Base-by-base conservation (phyloP, 371 early-diverging fungal species). In the Thermomucor indicae-seudaticae region DNA sequence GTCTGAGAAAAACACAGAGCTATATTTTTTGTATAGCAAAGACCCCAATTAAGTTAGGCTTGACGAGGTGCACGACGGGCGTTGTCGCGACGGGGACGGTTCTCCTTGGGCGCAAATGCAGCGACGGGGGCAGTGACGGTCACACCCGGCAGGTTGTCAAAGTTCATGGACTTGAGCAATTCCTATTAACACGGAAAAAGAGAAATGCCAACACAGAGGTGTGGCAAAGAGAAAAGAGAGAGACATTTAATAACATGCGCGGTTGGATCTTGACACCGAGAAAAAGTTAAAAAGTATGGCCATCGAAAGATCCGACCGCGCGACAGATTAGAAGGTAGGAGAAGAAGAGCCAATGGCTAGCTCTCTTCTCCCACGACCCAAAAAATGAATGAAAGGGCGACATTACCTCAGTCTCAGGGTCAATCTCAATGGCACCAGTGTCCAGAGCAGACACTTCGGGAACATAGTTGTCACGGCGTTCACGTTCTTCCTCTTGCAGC, bases 381-480 rank as follows among this genome's bases (percentile, higher is more conserved):
- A 40, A 30, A 51, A 7, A 43, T 12, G 27, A 39, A 51, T 17
- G 30, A 27, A 44, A 44, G 12, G 28, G 25, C 31, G 31, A 47
- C 45, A 25, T 49, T 57, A 59, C 80, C 72, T 78, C 65, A 62
- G 99, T 98, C 60, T 96, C 93, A 45, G 79, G 68, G 79, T 99
- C 98, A 59, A 99, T 85, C 72, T 93, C 95, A 63, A 99, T 89
- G 54, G 81, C 76, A 41, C 92, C 88, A 53, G 83, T 85, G 64
- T 94, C 94, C 60, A 99, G 84, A 58, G 98, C 96, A 66, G 97
- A 96, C 65, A 92, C 85, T 58, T 96, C 96, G 54, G 99, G 99
- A 55, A 99, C 97, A 73, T 92, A 98, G 89, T 96, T 93, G 75
- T 99, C 99, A 84, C 96, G 98, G 69, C 96, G 91, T 80, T 98